Base-by-base conservation (phyloP, 2,329 filamentous ascomycete species). In the Byssoonygena ceratinophila region DNA sequence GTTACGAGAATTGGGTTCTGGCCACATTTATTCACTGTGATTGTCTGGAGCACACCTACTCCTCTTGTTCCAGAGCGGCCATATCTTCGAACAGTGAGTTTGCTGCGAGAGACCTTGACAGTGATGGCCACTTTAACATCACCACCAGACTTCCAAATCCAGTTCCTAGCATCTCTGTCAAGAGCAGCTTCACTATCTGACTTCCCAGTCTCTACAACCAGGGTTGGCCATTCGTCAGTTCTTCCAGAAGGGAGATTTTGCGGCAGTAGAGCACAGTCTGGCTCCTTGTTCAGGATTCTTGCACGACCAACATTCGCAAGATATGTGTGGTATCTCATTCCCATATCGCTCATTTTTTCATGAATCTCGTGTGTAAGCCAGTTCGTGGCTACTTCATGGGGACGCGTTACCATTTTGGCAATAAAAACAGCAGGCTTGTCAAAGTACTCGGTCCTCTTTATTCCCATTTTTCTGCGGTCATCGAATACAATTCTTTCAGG, bases 211-310 rank as follows among this genome's bases (percentile, higher is more conserved):
- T 53, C 43, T 5, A 53, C 31, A 16, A 53, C 44, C 4, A 53
- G n/a, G 18, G 43, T 31, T 48, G 51, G 51, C 51, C 51, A 53
- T 39, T 47, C 25, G n/a, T 4, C 18, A n/a, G 51, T 22, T 37
- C 44, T 47, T 20, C 22, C 44, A 4, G 44, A 1, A 14, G 43
- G 51, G 9, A 47, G 51, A 39, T 37, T 46, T 11, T 8, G 8
- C n/a, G 50, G 50, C 7, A 16, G 41, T 9, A 46, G 8, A 31
- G 50, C 9, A 20, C 16, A 25, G 22, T 53, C 51, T 7, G 51
- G 51, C 44, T 53, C 51, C 44, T 53, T 47, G 39, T 46, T n/a
- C 4, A 16, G 4, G n/a, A 40, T 8, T 6, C 8, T 20, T 31
- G 5, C 23, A 29, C 27, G n/a, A n/a, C n/a, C n/a, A n/a, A n/a